These are phyloP conservation scores for Neospermospora avenae DNA, from an alignment of 2,329 filamentous ascomycete species.

Conservation along the genomic window DNA sequence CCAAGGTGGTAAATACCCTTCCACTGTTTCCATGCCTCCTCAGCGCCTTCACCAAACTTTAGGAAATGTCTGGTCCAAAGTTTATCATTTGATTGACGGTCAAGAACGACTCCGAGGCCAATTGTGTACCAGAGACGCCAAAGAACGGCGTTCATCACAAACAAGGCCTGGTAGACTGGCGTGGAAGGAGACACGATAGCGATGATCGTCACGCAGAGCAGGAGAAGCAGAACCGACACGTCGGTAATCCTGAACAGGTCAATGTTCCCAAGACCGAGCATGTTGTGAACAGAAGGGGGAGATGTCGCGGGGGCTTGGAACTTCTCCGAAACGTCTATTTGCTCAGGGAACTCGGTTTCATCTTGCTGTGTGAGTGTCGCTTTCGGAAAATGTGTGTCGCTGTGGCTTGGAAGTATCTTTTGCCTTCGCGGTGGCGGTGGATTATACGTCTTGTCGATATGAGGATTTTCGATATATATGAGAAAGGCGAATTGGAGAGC, in stretches of 20 bases:
- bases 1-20: conserved; percentile 93
- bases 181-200: conserved; percentile 77
- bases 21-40: conserved; percentile 97
- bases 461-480: conserved; percentile 87
- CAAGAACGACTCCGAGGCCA: conserved; percentile 81
- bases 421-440: conserved; percentile 70
- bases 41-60: conserved; percentile 87
- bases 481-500: conserved; percentile 93
- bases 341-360: conserved; percentile 28
- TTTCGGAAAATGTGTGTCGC: conserved; percentile 37
- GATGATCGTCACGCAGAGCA: conserved; percentile 70
- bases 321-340: conserved; percentile 4
- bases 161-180: conserved; percentile 69
- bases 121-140: conserved; percentile 93
- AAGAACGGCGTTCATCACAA: conserved; percentile 72
- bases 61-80: conserved; percentile 96
- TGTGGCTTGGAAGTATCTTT: conserved; percentile 30
- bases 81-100: conserved; percentile 84
- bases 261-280: conserved; percentile 78
- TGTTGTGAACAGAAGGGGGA: conserved; percentile 72
- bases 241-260: conserved; percentile 89
- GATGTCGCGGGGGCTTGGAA: conserved; percentile 41
- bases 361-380: conserved; percentile 36
- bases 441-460: conserved; percentile 98
- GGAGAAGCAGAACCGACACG: conserved; percentile 72